Conservation (phyloP, 1,284 basidiomycete genomes). For the Sporisorium iseilematis-ciliati region DNA sequence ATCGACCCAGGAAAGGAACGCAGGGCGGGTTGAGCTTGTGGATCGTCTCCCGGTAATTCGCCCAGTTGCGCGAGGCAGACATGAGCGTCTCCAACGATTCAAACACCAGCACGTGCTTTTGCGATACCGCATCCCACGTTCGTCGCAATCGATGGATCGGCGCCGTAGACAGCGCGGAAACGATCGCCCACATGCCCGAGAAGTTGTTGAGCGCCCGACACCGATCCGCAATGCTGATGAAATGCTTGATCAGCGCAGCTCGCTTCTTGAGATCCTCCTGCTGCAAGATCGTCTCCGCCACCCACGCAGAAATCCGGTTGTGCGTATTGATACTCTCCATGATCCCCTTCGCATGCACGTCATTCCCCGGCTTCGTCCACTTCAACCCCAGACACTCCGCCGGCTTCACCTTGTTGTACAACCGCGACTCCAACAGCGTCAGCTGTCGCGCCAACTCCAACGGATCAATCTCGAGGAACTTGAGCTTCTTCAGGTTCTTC, state of each 20-base stretch:
- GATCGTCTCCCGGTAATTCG: slow-evolving; percentile 87
- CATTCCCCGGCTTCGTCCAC: slow-evolving; percentile 66
- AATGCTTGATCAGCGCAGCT: slow-evolving; percentile 85
- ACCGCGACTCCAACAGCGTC: slow-evolving; percentile 88
- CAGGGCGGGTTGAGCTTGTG: slow-evolving; percentile 90
- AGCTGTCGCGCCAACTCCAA: slow-evolving; percentile 92
- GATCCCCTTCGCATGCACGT: slow-evolving; percentile 77
- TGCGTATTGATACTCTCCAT: slow-evolving; percentile 90
- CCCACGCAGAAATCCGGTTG: slow-evolving; percentile 91
- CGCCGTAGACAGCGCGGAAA: slow-evolving; percentile 93
- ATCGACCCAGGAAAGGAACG: slow-evolving; percentile 98
- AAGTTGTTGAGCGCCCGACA: slow-evolving; percentile 93
- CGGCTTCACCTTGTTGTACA: slow-evolving; percentile 89
- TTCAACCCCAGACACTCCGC: slow-evolving; percentile 83
- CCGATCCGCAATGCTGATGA: slow-evolving; percentile 91
- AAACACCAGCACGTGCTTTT: slow-evolving; percentile 72
- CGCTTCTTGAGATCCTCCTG: slow-evolving; percentile 89
- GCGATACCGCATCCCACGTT: slow-evolving; percentile 91
- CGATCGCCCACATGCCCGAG: slow-evolving; percentile 93
- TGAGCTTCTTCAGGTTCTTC: slow-evolving; percentile 80
- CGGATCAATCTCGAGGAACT: slow-evolving; percentile 87
- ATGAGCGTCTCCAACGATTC: slow-evolving; percentile 83
- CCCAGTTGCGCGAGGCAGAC: slow-evolving; percentile 91
- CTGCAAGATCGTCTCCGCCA: slow-evolving; percentile 86
- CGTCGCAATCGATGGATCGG: slow-evolving; percentile 91